phyloP scores from a whole-genome alignment of 768 basidiomycete genomes.

The Lactifluus subvellereus region DNA sequence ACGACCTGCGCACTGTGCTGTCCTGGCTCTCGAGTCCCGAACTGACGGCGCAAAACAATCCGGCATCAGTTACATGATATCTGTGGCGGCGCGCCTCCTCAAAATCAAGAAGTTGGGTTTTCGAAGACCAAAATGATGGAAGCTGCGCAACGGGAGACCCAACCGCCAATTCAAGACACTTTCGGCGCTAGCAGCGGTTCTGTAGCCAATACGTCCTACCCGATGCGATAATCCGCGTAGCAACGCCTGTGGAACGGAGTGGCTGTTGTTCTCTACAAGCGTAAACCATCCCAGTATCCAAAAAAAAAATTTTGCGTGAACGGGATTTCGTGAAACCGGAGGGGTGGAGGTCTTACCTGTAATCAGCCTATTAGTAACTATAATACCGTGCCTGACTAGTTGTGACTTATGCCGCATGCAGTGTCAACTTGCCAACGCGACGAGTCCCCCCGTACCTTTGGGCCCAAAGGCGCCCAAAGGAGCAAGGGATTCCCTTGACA shows the following conservation, averaged over 20 bases:
- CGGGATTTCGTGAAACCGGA: background rate
- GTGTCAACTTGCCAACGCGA: background rate
- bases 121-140: background rate
- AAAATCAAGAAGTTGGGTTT: background rate
- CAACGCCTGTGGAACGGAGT: background rate
- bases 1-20: background rate
- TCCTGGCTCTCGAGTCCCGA: background rate
- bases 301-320: background rate
- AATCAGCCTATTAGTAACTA: background rate
- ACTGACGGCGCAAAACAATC: background rate
- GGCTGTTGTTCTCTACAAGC: background rate
- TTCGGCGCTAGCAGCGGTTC: no score
- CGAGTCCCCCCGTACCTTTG: background rate
- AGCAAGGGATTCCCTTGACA: no score
- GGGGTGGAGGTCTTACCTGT: background rate
- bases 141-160: no score
- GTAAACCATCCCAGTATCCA: background rate
- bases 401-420: background rate
- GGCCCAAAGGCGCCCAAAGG: background rate
- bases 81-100: background rate
- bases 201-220: no score
- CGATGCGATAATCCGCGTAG: background rate
- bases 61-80: background rate
- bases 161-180: background rate
- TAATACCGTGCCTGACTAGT: background rate